phyloP scores from a whole-genome alignment of 441 rosid species.

The Populus hybrid region DNA sequence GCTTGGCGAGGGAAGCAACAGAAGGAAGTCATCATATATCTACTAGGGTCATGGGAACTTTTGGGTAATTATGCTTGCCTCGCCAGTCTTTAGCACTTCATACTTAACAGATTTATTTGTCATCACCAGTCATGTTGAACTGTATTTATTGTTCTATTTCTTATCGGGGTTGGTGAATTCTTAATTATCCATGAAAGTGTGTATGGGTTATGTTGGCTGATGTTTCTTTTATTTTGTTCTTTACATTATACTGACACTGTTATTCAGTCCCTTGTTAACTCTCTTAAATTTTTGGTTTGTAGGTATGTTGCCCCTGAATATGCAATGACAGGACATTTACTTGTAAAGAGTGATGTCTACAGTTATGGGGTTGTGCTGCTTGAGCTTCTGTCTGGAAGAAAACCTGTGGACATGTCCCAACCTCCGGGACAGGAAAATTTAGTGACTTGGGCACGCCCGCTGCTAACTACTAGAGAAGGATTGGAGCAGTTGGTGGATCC shows the following conservation, averaged over 20 bases:
- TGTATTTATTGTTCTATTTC: background rate
- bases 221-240: background rate
- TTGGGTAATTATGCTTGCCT: slow-evolving; percentile 55
- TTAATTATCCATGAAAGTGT: background rate
- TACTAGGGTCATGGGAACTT: slow-evolving; percentile 98
- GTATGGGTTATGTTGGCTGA: background rate
- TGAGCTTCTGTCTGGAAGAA: slow-evolving; percentile 92
- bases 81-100: background rate
- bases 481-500: slow-evolving; percentile 82
- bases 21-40: slow-evolving; percentile 96
- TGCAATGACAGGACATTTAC: slow-evolving; percentile 99
- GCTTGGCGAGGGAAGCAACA: slow-evolving; percentile 95
- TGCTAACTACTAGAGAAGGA: slow-evolving; percentile 80
- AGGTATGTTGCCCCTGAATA: slow-evolving; percentile 99
- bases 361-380: slow-evolving; percentile 97
- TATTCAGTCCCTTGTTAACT: background rate
- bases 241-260: background rate
- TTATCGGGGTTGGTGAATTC: background rate
- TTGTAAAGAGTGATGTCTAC: slow-evolving; percentile 95
- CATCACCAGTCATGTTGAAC: background rate
- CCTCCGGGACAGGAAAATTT: slow-evolving; percentile 94
- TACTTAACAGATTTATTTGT: background rate
- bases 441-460: slow-evolving; percentile 95
- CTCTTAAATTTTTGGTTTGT: slow-evolving; percentile 22
- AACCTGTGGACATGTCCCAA: slow-evolving; percentile 98